Evolutionary conservation across 2,329 filamentous ascomycete species (phyloP).

Genomic region (Arthrobotrys musiformis): DNA sequence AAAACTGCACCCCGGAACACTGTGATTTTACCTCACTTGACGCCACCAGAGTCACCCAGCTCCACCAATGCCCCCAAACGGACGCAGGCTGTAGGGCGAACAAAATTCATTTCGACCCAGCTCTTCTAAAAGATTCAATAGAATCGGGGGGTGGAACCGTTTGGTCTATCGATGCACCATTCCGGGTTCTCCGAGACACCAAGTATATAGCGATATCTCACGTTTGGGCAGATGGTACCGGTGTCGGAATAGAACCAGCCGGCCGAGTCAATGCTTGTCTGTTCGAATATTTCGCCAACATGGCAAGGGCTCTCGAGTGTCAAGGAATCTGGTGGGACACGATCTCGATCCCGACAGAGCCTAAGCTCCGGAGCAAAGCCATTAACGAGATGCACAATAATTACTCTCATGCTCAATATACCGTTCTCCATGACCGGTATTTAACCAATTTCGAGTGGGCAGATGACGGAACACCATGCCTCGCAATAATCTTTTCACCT

Average conservation of each 20-base stretch:
- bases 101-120: constrained; percentile 18
- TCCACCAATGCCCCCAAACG: constrained; percentile 3
- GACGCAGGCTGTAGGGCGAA: background rate
- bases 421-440: constrained; percentile 56
- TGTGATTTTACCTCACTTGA: constrained; percentile 24
- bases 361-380: constrained; percentile 47
- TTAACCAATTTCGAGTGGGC: constrained; percentile 56
- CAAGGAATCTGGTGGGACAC: constrained; percentile 61
- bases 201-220: constrained; percentile 60
- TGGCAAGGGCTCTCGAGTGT: constrained; percentile 54
- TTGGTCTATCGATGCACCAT: constrained; percentile 26
- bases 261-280: constrained; percentile 60
- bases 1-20: background rate
- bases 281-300: constrained; percentile 57
- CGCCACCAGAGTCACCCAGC: constrained; percentile 21
- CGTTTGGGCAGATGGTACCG: constrained; percentile 61
- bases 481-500: constrained; percentile 58
- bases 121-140: constrained; percentile 6
- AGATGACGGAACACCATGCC: constrained; percentile 56
- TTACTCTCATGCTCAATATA: constrained; percentile 57
- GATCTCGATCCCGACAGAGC: constrained; percentile 58
- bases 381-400: constrained; percentile 60
- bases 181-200: background rate
- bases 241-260: constrained; percentile 54
- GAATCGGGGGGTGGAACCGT: background rate